Base-by-base conservation (phyloP, 768 basidiomycete species). In the Pilatotrama ljubarskyi region DNA sequence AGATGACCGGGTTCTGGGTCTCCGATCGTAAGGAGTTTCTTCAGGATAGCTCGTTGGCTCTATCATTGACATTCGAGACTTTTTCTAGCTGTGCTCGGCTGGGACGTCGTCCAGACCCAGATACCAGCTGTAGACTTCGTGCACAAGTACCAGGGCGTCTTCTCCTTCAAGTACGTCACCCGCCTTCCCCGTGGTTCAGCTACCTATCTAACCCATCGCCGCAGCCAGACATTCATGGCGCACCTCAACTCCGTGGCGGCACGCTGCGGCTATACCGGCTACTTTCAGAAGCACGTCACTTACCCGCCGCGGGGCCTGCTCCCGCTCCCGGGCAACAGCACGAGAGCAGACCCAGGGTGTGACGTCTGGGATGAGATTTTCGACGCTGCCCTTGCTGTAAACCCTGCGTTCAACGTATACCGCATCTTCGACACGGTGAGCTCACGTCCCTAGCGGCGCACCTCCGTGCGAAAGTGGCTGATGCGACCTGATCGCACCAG, bases 371-470 rank as follows among this genome's bases (percentile, higher is more conserved):
- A 82, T 29, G 72, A 76, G 36, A 85, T 91, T 54, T 84, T 88
- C 68, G 71, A 84, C 20, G 85, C 81, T 0, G 83, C 90, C 0
- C 62, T 89, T 22, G 55, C 73, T 2, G 73, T 88, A 63, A 91
- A 91, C 66, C 90, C 90, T 0, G 88, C 86, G 0, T 92, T 91
- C 75, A 79, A 91, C 64, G 79, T 90, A 6, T 92, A 91, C 68
- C 81, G 86, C n/a, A 88, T 91, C 53, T 88, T 89, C 71, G 88
- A 90, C 66, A 88, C 84, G 24, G 80, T 74, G 43, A 61, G 80
- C n/a, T n/a, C n/a, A n/a, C n/a, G n/a, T n/a, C n/a, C n/a, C n/a
- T 68, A 9, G 14, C 42, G 22, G 20, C 13, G 22, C 4, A 24
- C 6, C 22, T 24, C n/a, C n/a, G 22, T 24, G 18, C 13, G 20